These are phyloP conservation scores for Erythrobasidium hasegawianum DNA, from an alignment of 1,284 basidiomycete genomes.

Conservation along the genomic window DNA sequence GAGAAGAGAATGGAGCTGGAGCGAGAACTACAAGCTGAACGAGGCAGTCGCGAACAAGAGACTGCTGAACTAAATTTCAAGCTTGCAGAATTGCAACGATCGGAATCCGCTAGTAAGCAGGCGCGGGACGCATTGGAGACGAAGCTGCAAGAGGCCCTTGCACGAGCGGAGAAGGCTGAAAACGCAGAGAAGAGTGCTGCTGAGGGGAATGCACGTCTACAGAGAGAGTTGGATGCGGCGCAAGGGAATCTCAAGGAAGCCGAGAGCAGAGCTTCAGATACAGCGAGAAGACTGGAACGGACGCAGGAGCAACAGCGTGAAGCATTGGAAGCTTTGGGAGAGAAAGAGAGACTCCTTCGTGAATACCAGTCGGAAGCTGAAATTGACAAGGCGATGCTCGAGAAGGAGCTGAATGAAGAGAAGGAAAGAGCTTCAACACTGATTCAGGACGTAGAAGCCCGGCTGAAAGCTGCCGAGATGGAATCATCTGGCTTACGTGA, in stretches of 20 bases:
- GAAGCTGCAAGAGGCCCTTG: neutral
- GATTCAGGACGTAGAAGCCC: neutral
- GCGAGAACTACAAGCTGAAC: constrained; percentile 52
- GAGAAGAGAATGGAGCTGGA: constrained; percentile 71
- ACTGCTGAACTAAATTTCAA: constrained; percentile 36
- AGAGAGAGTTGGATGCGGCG: constrained; percentile 33
- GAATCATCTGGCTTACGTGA: neutral
- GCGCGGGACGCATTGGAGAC: neutral
- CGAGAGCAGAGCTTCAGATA: constrained; percentile 60
- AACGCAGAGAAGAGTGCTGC: constrained; percentile 8
- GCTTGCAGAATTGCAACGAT: constrained; percentile 28
- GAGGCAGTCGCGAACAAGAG: constrained; percentile 37
- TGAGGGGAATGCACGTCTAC: constrained; percentile 24
- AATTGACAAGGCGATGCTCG: constrained; percentile 47
- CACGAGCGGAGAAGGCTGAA: neutral
- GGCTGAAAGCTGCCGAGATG: neutral
- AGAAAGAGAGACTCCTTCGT: constrained; percentile 76
- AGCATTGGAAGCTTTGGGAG: constrained; percentile 46
- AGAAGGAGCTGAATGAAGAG: constrained; percentile 50
- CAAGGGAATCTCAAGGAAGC: constrained; percentile 48
- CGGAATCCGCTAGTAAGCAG: neutral
- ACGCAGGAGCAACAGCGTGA: constrained; percentile 30
- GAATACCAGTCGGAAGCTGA: constrained; percentile 57
- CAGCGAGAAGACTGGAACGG: constrained; percentile 36
- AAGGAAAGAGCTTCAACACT: constrained; percentile 41